Evolutionary conservation across 208 protist species (phyloP), one percentile per base, ranked within the genome.

Genomic region (Acanthamoeba sp.): DNA sequence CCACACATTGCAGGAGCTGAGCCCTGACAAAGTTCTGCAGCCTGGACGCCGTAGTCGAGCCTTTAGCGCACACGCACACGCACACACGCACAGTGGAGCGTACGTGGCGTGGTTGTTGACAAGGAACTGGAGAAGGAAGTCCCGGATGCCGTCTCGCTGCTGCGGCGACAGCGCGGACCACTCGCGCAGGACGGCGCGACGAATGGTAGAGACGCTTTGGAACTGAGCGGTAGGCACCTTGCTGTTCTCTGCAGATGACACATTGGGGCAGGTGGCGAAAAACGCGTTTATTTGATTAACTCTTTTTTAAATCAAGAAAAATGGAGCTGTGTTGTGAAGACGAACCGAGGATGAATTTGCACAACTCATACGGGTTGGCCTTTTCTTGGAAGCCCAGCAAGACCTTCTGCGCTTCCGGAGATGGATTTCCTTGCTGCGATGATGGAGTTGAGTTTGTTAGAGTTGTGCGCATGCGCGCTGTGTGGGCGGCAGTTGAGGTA

Each of bases 301-400:
- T n/a, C n/a, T n/a, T n/a, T n/a, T n/a, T 73, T 29, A 36, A 38
- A 38, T 29, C 6, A 73, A 2, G 12, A 73, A 29, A 71, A n/a
- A 38, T 4, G 27, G 36, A 71, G 32, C 36, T 29, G 2, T 12
- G 12, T 29, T 29, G 57, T 38, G 10, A 71, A 5, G 40, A 40
- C 40, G 45, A 32, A 85, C 76, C 76, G 12, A 85, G 76, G n/a
- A 85, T 59, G 76, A n/a, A 85, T 22, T 85, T 85, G 76, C 76
- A 85, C 34, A 85, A 20, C 27, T 85, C 76, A 52, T 85, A 85
- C 2, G 76, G 76, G 27, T 34, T 85, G 34, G 20, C 1, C 9
- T n/a, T 42, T 29, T 85, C 45, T 32, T 85, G 76, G 18, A 85
- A 85, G 48, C 27, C 3, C 76, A 85, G 40, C 36, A 85, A 22